Evolutionary conservation across 2,329 filamentous ascomycete species (phyloP), one percentile per base, ranked within the genome.

Genomic region (Pseudogymnoascus sp.): DNA sequence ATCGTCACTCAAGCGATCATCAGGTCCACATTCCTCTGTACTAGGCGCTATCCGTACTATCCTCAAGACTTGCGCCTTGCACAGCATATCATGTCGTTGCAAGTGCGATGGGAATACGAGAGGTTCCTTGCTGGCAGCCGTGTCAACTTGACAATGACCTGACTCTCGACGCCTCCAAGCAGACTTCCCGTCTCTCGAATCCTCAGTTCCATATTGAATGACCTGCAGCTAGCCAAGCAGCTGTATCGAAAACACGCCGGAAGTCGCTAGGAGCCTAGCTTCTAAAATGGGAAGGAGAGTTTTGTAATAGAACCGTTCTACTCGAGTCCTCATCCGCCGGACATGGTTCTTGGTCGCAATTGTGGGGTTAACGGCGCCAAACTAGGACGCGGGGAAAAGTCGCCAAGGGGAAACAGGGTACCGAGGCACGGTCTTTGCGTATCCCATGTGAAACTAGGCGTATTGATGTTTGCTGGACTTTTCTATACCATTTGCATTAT

Each of bases 281-380:
- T 57, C 28, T 36, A 57, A 34, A 57, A 31, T 19, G 51, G 51
- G 51, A 36, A 57, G 51, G 28, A 34, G 25, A 5, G n/a, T 19
- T 19, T 57, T 57, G 48, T n/a, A 57, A 57, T 21, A 57, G 10
- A n/a, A n/a, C n/a, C 6, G 11, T 28, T 34, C 14, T 34, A 36
- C 34, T 36, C 28, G 16, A 34, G 51, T 36, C 7, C 28, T 57
- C 51, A 19, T 19, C 51, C 28, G 28, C 51, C 16, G 7, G 28
- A 21, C 51, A 57, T 34, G 48, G 51, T 57, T 57, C 28, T 8
- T 57, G 51, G 11, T 19, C 10, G 51, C n/a, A 57, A 34, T 57
- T 57, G 51, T 57, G 51, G 51, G 28, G 51, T 57, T 54, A n/a
- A 36, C n/a, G 28, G 51, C 51, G 51, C 51, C 16, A 34, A 57